phyloP scores from a whole-genome alignment of 805 yeast species.

The Myxozyma vanderwaltii region DNA sequence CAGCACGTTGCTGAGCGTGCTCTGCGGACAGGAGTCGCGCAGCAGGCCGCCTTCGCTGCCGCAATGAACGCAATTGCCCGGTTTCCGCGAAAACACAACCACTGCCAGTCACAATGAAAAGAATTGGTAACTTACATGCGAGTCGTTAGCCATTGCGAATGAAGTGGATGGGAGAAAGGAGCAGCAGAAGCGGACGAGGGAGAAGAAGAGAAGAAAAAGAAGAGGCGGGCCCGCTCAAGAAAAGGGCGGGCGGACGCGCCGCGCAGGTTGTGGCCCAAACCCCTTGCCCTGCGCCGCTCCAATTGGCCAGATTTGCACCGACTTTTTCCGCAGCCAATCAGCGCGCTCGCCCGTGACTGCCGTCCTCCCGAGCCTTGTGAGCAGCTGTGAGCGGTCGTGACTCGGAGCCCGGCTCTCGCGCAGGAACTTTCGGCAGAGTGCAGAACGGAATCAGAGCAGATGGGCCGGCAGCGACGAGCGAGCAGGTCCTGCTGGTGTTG shows the following conservation, averaged over 20 bases:
- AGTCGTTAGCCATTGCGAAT: conserved; percentile 21
- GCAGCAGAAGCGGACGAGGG: conserved; percentile 5
- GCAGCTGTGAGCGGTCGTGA: background rate
- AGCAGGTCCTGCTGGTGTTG: too few relatives aligned
- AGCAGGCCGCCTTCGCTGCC: too few relatives aligned
- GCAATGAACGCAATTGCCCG: background rate
- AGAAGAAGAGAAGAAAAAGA: conserved; percentile 12
- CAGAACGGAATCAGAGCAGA: too few relatives aligned
- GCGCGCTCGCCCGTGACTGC: conserved; percentile 9
- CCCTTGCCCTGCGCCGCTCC: conserved; percentile 1
- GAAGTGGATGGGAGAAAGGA: background rate
- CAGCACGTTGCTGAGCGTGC: too few relatives aligned
- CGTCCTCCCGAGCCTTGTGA: conserved; percentile 3
- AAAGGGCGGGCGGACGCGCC: conserved; percentile 12
- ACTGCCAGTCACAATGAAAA: background rate
- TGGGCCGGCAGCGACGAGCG: too few relatives aligned
- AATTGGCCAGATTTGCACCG: conserved; percentile 14
- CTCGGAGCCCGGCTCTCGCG: too few relatives aligned
- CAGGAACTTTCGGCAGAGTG: too few relatives aligned
- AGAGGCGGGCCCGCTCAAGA: conserved; percentile 8
- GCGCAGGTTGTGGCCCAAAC: conserved; percentile 8
- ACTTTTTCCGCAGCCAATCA: conserved; percentile 22
- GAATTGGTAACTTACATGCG: conserved; percentile 16
- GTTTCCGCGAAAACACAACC: too few relatives aligned
- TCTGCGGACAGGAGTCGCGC: too few relatives aligned